Conservation (phyloP, 139 green algal species). For the Asterochloris sp. region DNA sequence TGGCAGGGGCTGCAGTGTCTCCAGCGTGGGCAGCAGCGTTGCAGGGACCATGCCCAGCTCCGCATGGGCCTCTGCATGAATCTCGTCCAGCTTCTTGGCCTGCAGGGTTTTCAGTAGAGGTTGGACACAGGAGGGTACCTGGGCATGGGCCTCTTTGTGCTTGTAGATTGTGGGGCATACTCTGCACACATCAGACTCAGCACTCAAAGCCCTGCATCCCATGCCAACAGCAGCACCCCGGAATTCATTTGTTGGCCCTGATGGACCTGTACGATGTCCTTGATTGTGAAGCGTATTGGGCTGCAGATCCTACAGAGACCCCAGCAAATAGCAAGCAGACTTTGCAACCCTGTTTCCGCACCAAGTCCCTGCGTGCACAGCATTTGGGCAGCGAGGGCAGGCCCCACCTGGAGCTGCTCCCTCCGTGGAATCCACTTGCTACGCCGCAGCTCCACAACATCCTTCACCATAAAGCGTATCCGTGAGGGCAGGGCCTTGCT, state of each 20-base stretch:
- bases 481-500: conserved; percentile 30
- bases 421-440: conserved; percentile 43
- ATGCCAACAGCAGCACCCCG: neutral
- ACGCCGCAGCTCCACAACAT: conserved; percentile 67
- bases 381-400: neutral
- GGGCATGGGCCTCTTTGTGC: too few species aligned
- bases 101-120: neutral
- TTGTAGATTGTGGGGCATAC: too few species aligned
- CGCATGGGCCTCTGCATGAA: conserved; percentile 76
- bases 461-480: conserved; percentile 60
- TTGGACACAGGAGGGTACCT: neutral
- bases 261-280: neutral
- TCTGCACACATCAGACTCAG: too few species aligned
- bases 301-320: neutral
- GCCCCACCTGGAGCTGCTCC: conserved; percentile 15
- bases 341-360: neutral
- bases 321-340: neutral
- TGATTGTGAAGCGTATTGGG: neutral
- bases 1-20: conserved; percentile 39
- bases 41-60: conserved; percentile 83
- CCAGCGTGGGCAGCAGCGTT: conserved; percentile 36
- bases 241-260: neutral
- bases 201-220: too few species aligned
- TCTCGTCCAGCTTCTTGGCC: conserved; percentile 89
- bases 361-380: neutral